Conservation (phyloP, 2,329 filamentous ascomycete genomes). For the Penicillium sp. region DNA sequence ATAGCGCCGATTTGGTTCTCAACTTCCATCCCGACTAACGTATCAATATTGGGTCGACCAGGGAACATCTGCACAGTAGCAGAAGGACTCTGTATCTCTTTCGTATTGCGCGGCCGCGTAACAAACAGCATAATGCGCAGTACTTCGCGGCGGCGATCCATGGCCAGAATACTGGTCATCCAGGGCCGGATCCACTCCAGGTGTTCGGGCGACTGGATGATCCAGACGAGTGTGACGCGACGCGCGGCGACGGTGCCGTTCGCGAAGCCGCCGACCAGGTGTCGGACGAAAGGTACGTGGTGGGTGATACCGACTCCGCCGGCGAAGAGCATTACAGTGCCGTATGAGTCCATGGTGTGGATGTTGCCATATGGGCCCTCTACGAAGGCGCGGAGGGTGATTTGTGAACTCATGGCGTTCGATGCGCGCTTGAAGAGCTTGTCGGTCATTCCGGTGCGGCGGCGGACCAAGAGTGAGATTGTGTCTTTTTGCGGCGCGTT, state of each 20-base stretch:
- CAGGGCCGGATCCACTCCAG: conserved; percentile 91
- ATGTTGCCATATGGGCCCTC: conserved; percentile 87
- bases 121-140: conserved; percentile 86
- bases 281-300: conserved; percentile 80
- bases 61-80: conserved; percentile 87
- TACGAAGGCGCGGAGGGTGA: conserved; percentile 68
- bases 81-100: conserved; percentile 72
- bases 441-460: conserved; percentile 83
- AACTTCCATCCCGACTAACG: conserved; percentile 77
- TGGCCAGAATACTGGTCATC: conserved; percentile 70
- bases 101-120: conserved; percentile 78
- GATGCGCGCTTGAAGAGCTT: conserved; percentile 69
- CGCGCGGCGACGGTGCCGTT: conserved; percentile 73
- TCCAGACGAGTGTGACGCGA: conserved; percentile 81
- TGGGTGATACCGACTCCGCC: conserved; percentile 94
- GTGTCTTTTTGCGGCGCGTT: conserved; percentile 48
- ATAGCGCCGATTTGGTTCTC: conserved; percentile 80
- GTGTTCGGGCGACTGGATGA: conserved; percentile 82
- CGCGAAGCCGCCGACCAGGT: conserved; percentile 67
- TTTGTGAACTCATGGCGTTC: conserved; percentile 49
- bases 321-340: conserved; percentile 84
- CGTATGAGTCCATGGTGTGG: conserved; percentile 85
- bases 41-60: conserved; percentile 76
- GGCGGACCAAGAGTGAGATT: conserved; percentile 80
- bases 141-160: conserved; percentile 76